These are phyloP conservation scores for Leccinum aurantiacum DNA, from an alignment of 768 basidiomycete genomes.

Conservation along the genomic window DNA sequence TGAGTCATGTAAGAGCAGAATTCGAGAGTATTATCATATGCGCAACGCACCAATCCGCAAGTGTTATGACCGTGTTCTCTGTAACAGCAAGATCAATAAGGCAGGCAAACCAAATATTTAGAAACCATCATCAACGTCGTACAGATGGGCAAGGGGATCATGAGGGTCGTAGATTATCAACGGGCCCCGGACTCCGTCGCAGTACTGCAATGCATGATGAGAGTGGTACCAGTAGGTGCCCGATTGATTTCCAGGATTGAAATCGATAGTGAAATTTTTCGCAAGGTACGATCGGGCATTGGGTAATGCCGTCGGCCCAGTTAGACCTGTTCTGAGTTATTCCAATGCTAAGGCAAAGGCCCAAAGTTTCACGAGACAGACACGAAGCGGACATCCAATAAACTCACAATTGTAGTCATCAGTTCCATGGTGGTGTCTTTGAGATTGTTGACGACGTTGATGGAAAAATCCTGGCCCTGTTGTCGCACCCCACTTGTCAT, in stretches of 20 bases:
- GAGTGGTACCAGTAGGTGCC: slow-evolving; percentile 54
- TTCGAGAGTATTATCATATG: not conserved
- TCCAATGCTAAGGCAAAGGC: slow-evolving; percentile 31
- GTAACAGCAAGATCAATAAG: slow-evolving; percentile 1
- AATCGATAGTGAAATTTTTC: slow-evolving; percentile 43
- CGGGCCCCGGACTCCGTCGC: slow-evolving; percentile 44
- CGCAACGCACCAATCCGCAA: slow-evolving; percentile 44
- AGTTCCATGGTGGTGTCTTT: slow-evolving; percentile 34
- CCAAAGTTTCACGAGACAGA: not conserved
- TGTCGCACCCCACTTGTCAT: slow-evolving; percentile 8
- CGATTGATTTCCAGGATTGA: slow-evolving; percentile 34
- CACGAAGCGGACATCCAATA: not conserved
- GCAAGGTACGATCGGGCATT: slow-evolving; percentile 44
- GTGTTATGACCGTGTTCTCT: slow-evolving; percentile 43
- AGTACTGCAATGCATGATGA: slow-evolving; percentile 39
- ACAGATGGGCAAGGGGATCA: slow-evolving; percentile 41
- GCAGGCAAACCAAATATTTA: not conserved
- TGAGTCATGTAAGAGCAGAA: not conserved
- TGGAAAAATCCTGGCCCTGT: slow-evolving; percentile 34
- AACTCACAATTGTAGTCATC: slow-evolving; percentile 37
- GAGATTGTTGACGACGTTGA: slow-evolving; percentile 39
- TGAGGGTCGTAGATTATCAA: slow-evolving; percentile 47
- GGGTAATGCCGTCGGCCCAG: slow-evolving; percentile 42
- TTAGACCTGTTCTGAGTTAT: slow-evolving; percentile 35
- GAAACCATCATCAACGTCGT: slow-evolving; percentile 49